Evolutionary conservation across 2,329 filamentous ascomycete genomes (phyloP), one percentile per base, ranked within the genome.

Genomic region (Thyridium curvatum): DNA sequence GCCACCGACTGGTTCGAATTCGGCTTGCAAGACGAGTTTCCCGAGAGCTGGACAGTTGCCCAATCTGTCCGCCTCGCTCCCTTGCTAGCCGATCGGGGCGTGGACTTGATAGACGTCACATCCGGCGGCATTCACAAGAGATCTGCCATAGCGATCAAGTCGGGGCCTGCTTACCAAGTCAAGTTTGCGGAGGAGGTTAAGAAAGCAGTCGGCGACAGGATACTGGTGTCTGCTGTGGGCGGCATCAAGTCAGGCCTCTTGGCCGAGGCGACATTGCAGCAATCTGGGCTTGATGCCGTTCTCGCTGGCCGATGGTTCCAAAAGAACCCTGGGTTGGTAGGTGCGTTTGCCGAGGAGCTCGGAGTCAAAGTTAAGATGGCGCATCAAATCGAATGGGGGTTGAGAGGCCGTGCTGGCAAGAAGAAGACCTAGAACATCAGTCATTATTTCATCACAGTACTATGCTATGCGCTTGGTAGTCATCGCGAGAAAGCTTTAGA

Each of bases 41-140:
- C 68, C 10, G 73, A 80, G 47, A 77, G 73, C 50, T 93, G 86
- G 86, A 83, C 72, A 0, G 48, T 77, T 3, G 71, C 79, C 13
- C 72, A 91, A 39, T 80, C 78, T 0, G 68, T 78, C 21, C 66
- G 67, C 35, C 71, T 93, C 2, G 82, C 85, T 0, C 56, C 68
- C 34, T 61, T 81, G 0, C 65, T 93, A 0, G 80, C 79, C 0
- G 72, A 77, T 2, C 67, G 62, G 12, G 86, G 86, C 3, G 77
- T 91, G 3, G 86, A 93, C 54, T 64, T 93, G 2, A 63, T 93
- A 1, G 87, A 93, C 51, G 74, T 90, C 8, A 83, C 77, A 1
- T 75, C 72, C 3, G 85, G 78, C 1, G 86, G 84, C 4, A 74
- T 74, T 35, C 77, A 87, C 51, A 59, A 69, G 0, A 26, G 21